phyloP scores from a whole-genome alignment of 192 early-diverging fungal genomes.

The Linnemannia zychae region DNA sequence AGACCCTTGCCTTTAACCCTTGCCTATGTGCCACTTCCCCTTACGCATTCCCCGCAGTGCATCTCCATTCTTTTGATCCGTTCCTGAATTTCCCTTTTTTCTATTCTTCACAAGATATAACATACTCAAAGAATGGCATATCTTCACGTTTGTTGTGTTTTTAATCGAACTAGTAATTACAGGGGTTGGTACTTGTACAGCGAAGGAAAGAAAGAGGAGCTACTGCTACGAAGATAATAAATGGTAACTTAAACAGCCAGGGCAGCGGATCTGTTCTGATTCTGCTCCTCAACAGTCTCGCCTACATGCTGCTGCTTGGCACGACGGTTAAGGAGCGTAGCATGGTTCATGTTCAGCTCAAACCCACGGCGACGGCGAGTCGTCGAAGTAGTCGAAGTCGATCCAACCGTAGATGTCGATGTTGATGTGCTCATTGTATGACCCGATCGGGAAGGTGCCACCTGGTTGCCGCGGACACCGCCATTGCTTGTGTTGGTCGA shows the following conservation, averaged over 20 bases:
- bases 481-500: background rate
- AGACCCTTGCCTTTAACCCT: background rate
- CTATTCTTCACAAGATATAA: background rate
- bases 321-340: slow-evolving; percentile 61
- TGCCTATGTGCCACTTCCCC: background rate
- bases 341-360: slow-evolving; percentile 58
- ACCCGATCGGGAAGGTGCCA: background rate
- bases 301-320: slow-evolving; percentile 18
- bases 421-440: background rate
- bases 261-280: slow-evolving; percentile 1
- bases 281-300: slow-evolving; percentile 17
- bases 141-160: background rate
- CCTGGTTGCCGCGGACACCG: background rate
- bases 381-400: background rate
- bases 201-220: background rate
- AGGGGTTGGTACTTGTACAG: background rate
- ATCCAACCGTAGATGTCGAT: background rate
- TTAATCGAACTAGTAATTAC: background rate
- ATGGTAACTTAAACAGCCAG: slow-evolving; percentile 13
- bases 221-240: background rate
- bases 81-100: background rate
- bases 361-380: slow-evolving; percentile 51
- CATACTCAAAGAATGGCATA: background rate
- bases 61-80: background rate
- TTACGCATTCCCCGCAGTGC: background rate